These are phyloP conservation scores for Blastobotrys peoriensis DNA, from an alignment of 805 yeast genomes.

Conservation along the genomic window DNA sequence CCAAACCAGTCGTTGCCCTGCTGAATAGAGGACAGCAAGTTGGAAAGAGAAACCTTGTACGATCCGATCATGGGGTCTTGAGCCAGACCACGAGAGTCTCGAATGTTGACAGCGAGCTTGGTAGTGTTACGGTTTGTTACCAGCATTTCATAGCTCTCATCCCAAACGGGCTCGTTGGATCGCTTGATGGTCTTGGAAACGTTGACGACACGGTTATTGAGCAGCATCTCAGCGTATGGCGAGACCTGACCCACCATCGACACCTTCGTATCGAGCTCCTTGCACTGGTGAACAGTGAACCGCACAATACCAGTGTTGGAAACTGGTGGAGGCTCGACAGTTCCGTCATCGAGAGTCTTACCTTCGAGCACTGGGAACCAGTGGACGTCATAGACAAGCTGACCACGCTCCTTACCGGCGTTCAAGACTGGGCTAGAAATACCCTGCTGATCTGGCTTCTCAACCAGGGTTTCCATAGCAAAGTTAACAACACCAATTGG, in stretches of 20 bases:
- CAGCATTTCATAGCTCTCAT: constrained; percentile 56
- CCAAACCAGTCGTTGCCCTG: constrained; percentile 77
- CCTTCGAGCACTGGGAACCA: constrained; percentile 66
- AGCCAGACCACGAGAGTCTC: constrained; percentile 52
- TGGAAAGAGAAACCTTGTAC: constrained; percentile 45
- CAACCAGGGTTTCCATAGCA: constrained; percentile 61
- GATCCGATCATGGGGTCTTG: constrained; percentile 56
- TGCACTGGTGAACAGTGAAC: constrained; percentile 58
- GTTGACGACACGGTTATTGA: constrained; percentile 54
- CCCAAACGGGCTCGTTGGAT: constrained; percentile 63
- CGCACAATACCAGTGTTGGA: constrained; percentile 87
- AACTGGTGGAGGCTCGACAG: constrained; percentile 80
- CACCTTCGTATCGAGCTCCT: constrained; percentile 40
- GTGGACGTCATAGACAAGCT: constrained; percentile 59
- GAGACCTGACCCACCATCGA: constrained; percentile 47
- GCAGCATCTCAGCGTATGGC: constrained; percentile 63
- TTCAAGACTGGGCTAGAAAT: constrained; percentile 55
- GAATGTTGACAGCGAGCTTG: constrained; percentile 60
- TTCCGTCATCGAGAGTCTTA: constrained; percentile 62
- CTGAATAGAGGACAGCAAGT: constrained; percentile 69
- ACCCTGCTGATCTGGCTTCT: constrained; percentile 40
- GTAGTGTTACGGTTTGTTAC: constrained; percentile 65
- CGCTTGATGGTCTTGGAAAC: constrained; percentile 56
- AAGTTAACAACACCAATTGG: constrained; percentile 69
- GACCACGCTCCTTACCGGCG: constrained; percentile 81